Conservation (phyloP, 176 grass and related monocot species). For the Triticum urartu region DNA sequence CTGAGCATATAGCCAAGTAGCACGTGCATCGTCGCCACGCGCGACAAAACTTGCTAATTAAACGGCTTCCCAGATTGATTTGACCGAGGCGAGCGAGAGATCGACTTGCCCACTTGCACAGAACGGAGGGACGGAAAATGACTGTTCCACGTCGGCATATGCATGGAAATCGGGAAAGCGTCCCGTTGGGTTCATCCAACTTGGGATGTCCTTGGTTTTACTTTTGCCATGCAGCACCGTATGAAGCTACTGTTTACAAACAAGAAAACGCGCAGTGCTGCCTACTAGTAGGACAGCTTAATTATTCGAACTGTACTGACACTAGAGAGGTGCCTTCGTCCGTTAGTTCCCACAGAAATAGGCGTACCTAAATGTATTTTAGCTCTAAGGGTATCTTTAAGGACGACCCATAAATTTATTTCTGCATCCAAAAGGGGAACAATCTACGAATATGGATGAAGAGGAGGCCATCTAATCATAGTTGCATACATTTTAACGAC, state of each 20-base stretch:
- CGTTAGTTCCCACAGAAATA: too few relatives aligned
- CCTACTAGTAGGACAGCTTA: neutral
- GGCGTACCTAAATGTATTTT: too few relatives aligned
- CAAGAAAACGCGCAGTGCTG: neutral
- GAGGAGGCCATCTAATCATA: too few relatives aligned
- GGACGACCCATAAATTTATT: too few relatives aligned
- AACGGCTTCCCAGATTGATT: neutral
- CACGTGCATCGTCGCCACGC: neutral
- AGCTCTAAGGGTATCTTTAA: too few relatives aligned
- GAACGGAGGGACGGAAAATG: neutral
- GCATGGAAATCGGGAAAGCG: neutral
- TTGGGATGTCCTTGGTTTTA: neutral
- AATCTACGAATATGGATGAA: too few relatives aligned
- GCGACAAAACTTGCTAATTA: neutral
- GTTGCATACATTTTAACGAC: too few relatives aligned
- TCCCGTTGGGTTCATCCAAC: neutral
- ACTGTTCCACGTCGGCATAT: neutral
- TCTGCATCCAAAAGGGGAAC: too few relatives aligned
- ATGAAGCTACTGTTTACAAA: neutral
- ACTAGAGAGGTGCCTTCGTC: neutral
- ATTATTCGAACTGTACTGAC: neutral
- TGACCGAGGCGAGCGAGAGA: neutral
- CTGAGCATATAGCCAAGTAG: neutral
- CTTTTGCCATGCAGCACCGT: neutral
- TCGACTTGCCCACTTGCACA: neutral